phyloP scores from a whole-genome alignment of 352 stramenopile species.

The Pythium rishiriense region DNA sequence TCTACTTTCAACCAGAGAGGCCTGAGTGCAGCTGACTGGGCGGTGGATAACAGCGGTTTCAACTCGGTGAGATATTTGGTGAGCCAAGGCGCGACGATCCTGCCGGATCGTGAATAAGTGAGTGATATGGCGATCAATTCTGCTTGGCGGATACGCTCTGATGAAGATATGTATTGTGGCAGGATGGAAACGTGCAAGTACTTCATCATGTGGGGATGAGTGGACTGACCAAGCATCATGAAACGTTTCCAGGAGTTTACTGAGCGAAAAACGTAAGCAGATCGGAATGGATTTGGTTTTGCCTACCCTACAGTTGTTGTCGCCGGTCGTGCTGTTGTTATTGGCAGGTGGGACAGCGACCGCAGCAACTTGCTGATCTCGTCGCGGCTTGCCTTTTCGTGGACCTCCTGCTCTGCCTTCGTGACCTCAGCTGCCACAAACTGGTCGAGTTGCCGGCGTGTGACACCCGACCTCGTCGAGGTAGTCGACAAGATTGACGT shows the following conservation, averaged over 20 bases:
- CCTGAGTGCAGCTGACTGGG: no score
- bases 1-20: no score
- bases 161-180: no score
- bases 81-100: no score
- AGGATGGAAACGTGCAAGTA: no score
- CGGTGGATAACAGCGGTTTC: no score
- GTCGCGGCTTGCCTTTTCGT: conserved; percentile 39
- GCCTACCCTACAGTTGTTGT: neutral
- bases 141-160: no score
- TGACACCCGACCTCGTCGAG: conserved; percentile 55
- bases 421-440: conserved; percentile 49
- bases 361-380: conserved; percentile 47
- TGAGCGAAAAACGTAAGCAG: no score
- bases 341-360: conserved; percentile 32
- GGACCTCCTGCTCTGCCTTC: conserved; percentile 13
- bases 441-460: conserved; percentile 49
- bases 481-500: conserved; percentile 42
- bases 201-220: neutral
- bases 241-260: neutral
- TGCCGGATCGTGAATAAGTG: no score
- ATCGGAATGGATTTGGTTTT: neutral
- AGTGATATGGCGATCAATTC: no score
- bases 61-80: no score
- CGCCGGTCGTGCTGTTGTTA: conserved; percentile 13
- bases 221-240: neutral